Evolutionary conservation across 371 early-diverging fungal species (phyloP), one percentile per base, ranked within the genome.

Genomic region (Mortierella sp.): DNA sequence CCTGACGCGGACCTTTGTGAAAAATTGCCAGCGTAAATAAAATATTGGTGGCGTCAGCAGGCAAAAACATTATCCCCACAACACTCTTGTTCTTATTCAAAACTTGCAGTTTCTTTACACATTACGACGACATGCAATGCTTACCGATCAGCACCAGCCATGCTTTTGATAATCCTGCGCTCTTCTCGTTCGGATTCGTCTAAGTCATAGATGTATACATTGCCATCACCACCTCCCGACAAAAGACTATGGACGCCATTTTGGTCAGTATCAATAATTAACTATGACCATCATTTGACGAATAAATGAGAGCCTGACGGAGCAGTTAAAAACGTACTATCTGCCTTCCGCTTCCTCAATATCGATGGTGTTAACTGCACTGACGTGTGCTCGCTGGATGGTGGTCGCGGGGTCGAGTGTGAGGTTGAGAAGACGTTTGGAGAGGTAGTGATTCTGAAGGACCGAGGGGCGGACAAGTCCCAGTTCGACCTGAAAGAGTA

Each of bases 161-260:
- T 79, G 14, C 89, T 87, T 40, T 86, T 74, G 14, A 90, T 88
- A 37, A 86, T 80, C 13, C 81, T 72, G 2, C 85, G 83, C 10
- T 86, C 84, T 8, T 86, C 77, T 9, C 79, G 68, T 31, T 85
- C 76, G 1, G 82, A 66, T 29, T 72, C 73, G 3, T 91, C 90
- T 43, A 95, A 84, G 79, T 96, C 95, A 83, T 91, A 95, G 1
- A 96, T 80, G 68, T 91, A 89, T 0, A 95, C 85, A 41, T 89
- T 86, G 14, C 91, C 88, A 83, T 95, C 92, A 6, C 90, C 89
- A 14, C 94, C 95, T 9, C 93, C 91, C 7, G 93, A 89, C 26
- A 96, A 79, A 63, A 94, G 74, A 77, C 92, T 91, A 69, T 19
- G 34, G 31, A 41, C 31, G 44, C 34, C 7, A 6, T 29, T 34